Evolutionary conservation across 495 filamentous ascomycete species (phyloP).

Genomic region (Penicillium silybi): DNA sequence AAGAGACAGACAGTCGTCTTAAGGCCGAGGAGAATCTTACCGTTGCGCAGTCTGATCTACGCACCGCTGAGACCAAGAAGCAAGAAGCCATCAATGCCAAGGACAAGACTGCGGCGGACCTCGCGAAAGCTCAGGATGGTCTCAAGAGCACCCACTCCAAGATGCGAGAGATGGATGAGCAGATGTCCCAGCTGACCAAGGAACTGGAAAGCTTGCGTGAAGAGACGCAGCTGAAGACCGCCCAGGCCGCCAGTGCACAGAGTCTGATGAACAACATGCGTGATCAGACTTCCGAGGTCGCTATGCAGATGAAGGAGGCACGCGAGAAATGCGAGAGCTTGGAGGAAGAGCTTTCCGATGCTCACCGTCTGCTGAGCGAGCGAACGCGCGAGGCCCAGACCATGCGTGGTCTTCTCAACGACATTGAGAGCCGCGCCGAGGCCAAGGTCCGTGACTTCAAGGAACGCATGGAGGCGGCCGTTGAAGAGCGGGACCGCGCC

Average conservation of each 20-base stretch:
- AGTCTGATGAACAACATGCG: constrained; percentile 85
- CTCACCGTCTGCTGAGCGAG: constrained; percentile 82
- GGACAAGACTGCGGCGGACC: constrained; percentile 63
- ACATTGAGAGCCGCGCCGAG: constrained; percentile 81
- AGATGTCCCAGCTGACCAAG: constrained; percentile 57
- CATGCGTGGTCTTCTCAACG: constrained; percentile 83
- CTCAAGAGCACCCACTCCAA: constrained; percentile 56
- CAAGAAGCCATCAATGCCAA: constrained; percentile 67
- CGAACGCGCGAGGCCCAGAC: constrained; percentile 93
- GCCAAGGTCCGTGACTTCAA: constrained; percentile 80
- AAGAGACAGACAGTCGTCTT: constrained; percentile 66
- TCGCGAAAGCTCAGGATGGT: constrained; percentile 67
- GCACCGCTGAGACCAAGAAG: constrained; percentile 70
- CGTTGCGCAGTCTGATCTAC: constrained; percentile 66
- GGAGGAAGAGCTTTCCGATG: constrained; percentile 91
- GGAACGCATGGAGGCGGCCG: constrained; percentile 78
- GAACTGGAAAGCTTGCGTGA: constrained; percentile 68
- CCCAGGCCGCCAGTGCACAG: constrained; percentile 83
- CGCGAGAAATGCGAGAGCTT: constrained; percentile 75
- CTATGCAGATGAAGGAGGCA: constrained; percentile 90
- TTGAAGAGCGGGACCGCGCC: constrained; percentile 87
- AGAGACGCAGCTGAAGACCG: constrained; percentile 76
- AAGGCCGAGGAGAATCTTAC: constrained; percentile 74
- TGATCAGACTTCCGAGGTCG: constrained; percentile 81
- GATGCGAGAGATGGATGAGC: constrained; percentile 67